A percentile compares a stretch with the other conserved stretches of the same genome.
Conservation (phyloP, 1,139 yeast species). For the Insectozyma bohioensis region DNA sequence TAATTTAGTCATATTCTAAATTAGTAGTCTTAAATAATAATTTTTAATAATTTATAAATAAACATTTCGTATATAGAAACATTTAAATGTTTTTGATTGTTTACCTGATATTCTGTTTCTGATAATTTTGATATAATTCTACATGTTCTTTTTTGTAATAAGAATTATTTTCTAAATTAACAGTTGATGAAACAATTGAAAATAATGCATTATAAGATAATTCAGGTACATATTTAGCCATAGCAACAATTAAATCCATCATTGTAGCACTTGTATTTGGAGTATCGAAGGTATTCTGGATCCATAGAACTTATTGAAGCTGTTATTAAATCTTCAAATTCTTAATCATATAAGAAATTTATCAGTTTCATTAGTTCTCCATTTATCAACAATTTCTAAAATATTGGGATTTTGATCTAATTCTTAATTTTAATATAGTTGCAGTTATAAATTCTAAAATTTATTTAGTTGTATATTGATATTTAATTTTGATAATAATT, state of each 20-base stretch:
- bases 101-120: conserved; percentile 70
- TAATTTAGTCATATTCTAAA: no score
- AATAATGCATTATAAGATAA: conserved; percentile 72
- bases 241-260: conserved; percentile 86
- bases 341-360: conserved; percentile 68
- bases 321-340: conserved; percentile 78
- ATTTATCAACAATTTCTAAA: conserved; percentile 73
- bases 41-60: no score
- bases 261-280: conserved; percentile 73
- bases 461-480: conserved; percentile 74
- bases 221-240: conserved; percentile 79
- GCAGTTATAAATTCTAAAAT: conserved; percentile 70
- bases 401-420: conserved; percentile 73
- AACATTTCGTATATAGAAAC: no score
- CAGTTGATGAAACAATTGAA: conserved; percentile 72
- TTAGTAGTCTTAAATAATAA: no score
- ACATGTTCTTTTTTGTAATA: conserved; percentile 87
- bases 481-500: conserved; percentile 71
- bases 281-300: conserved; percentile 70
- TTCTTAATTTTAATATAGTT: conserved; percentile 61
- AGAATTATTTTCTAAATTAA: conserved; percentile 59
- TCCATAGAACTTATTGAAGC: conserved; percentile 81
- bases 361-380: conserved; percentile 78
- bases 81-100: no score
- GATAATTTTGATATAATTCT: conserved; percentile 71